These are phyloP conservation scores for Tinospora cordifolia DNA, from an alignment of 164 flowering plant species.

Conservation along the genomic window DNA sequence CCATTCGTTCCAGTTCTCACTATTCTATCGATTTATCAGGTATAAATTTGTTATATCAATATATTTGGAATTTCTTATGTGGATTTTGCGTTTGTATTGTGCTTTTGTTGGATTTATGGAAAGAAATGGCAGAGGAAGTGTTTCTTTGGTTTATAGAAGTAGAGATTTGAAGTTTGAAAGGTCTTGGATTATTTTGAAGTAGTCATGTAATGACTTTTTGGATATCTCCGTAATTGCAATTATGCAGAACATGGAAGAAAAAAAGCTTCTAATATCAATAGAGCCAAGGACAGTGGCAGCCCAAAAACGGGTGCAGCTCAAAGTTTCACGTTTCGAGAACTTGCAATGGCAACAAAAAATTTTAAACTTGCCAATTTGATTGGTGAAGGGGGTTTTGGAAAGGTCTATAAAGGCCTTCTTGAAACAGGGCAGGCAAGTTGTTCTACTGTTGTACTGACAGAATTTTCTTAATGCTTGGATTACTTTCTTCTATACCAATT, in stretches of 20 bases:
- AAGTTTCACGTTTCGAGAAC: slow-evolving; percentile 52
- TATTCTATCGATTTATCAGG: slow-evolving; percentile 12
- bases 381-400: slow-evolving; percentile 79
- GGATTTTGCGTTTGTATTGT: neutral
- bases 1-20: neutral
- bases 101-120: slow-evolving; percentile 22
- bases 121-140: slow-evolving; percentile 18
- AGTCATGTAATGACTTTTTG: neutral
- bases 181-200: neutral
- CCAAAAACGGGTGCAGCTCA: slow-evolving; percentile 22
- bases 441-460: too few relatives aligned
- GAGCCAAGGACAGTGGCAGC: neutral
- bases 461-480: neutral
- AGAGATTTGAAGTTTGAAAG: neutral
- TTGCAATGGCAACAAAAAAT: slow-evolving; percentile 47
- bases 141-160: slow-evolving; percentile 16
- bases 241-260: slow-evolving; percentile 14
- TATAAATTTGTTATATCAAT: neutral
- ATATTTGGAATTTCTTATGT: neutral
- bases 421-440: slow-evolving; percentile 45
- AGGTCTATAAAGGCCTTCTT: slow-evolving; percentile 54
- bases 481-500: neutral
- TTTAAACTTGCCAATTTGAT: slow-evolving; percentile 46
- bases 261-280: slow-evolving; percentile 8
- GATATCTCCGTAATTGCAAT: neutral